Evolutionary conservation across 148 eudicot species (phyloP), one percentile per base, ranked within the genome.

Genomic region (Euryodendron excelsum): DNA sequence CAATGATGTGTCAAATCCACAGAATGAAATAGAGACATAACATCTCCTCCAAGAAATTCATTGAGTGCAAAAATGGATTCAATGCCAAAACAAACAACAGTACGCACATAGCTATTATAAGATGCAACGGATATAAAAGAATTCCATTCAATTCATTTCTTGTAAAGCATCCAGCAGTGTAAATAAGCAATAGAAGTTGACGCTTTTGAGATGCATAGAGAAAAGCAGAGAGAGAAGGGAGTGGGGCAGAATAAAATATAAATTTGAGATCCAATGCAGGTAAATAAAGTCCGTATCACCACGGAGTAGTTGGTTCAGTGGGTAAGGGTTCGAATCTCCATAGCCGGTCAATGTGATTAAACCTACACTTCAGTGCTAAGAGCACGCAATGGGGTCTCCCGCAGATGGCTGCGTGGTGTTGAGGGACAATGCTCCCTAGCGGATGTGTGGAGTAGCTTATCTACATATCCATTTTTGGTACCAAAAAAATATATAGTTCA

Each of bases 1-100:
- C 65, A 61, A 34, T 36, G 23, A 80, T 37, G 33, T 47, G 41
- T 80, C 62, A 80, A 31, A 33, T 61, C 3, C 63, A 12, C 53
- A 82, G 15, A 64, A 65, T 68, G 28, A 53, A 55, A 58, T 23
- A 48, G 33, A 52, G 13, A 67, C 50, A 65, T 20, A 61, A 18
- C 21, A 18, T 37, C 44, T 37, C 25, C 45, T 15, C 53, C 30
- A 18, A 74, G 4, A 77, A 59, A 39, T 48, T 48, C 1, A 31
- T 30, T 34, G 0, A 34, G 45, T 53, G 37, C 1, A 58, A 31
- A 44, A 76, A 31, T 4, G 33, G 30, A 28, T 50, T 50, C 41
- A 41, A 41, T 30, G 48, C 47, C 14, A 8, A 65, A 33, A 73
- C 3, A 36, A 3, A 10, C n/a, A 28, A 34, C 23, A 53, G 45